phyloP scores from a whole-genome alignment of 768 basidiomycete genomes.

The Auricularia cornea region DNA sequence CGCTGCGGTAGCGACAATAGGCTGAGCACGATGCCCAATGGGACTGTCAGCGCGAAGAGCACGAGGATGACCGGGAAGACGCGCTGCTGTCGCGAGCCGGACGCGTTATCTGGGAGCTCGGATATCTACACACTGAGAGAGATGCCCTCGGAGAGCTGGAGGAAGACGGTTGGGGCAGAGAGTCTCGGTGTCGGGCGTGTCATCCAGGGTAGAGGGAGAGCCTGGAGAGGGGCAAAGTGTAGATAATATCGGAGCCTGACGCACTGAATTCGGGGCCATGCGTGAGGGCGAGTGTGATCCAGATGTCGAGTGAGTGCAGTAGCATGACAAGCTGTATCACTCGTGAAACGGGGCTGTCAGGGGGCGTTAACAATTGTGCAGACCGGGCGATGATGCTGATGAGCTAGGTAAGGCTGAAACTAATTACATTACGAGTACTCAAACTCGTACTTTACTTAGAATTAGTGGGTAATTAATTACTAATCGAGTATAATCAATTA shows the following conservation, averaged over 20 bases:
- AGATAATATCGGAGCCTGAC: too few species aligned
- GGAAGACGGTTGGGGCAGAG: slow-evolving; percentile 66
- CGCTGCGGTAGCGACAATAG: slow-evolving; percentile 35
- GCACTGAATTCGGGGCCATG: slow-evolving; percentile 61
- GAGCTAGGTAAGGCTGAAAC: too few species aligned
- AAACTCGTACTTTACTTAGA: too few species aligned
- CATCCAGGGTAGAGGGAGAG: neutral
- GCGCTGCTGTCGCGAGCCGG: slow-evolving; percentile 1
- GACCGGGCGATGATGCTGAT: slow-evolving; percentile 48
- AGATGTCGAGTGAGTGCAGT: slow-evolving; percentile 77
- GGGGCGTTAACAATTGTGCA: too few species aligned
- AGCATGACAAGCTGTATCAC: slow-evolving; percentile 78
- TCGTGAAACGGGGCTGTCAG: too few species aligned
- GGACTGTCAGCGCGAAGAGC: slow-evolving; percentile 55
- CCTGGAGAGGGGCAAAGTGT: too few species aligned
- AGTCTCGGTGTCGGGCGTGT: slow-evolving; percentile 47
- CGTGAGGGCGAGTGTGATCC: slow-evolving; percentile 65
- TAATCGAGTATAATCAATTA: too few species aligned
- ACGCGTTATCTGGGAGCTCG: slow-evolving; percentile 42
- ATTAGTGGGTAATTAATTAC: too few species aligned
- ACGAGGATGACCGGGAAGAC: slow-evolving; percentile 15
- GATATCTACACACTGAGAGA: slow-evolving; percentile 77
- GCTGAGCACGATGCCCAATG: slow-evolving; percentile 56
- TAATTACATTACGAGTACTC: too few species aligned
- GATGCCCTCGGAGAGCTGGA: slow-evolving; percentile 78